Base-by-base conservation (phyloP, 75 land plant species). In the Selaginella moellendorffii region DNA sequence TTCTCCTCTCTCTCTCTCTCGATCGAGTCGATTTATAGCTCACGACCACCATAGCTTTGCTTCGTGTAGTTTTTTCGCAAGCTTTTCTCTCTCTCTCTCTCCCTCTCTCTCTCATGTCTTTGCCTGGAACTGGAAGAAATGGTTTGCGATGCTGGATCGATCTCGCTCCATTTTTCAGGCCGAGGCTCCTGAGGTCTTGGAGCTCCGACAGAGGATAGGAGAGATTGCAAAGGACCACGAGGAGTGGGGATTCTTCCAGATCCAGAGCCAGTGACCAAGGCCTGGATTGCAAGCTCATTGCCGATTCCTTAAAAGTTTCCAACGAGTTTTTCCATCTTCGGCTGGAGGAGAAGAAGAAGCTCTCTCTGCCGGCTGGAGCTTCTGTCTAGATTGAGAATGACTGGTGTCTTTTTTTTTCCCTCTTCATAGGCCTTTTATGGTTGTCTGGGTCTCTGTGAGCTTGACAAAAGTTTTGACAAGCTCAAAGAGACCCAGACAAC, bases 221-320 rank as follows among this genome's bases (percentile, higher is more conserved):
- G 9, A 65, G 62, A 72, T 88, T 21, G 31, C 64, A 0, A 54
- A 52, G 18, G 95, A 90, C 17, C 81, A 83, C 68, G 54, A 70
- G 1, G 74, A 85, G 52, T 88, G 90, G 90, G 95, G 95, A 0
- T 88, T 88, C 74, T 88, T 85, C 64, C 90, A 88, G 69, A 76
- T 79, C 19, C 54, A 76, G 12, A 79, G 80, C n/a, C n/a, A n/a
- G n/a, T n/a, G n/a, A n/a, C 65, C 90, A 86, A 30, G 90, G 86
- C 0, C 73, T 86, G n/a, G 51, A 62, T 24, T 26, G 30, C 1
- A 70, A 69, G 1, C 66, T 83, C 2, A 25, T 85, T 54, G 18
- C 22, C 0, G 24, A 24, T 31, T 51, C 69, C 0, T 20, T 69
- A 24, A 64, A 56, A 0, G 71, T 65, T 31, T 76, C 83, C 68